Evolutionary conservation across 352 stramenopile genomes (phyloP), one percentile per base, ranked within the genome.

Genomic region (Globisporangium heterothallicum): DNA sequence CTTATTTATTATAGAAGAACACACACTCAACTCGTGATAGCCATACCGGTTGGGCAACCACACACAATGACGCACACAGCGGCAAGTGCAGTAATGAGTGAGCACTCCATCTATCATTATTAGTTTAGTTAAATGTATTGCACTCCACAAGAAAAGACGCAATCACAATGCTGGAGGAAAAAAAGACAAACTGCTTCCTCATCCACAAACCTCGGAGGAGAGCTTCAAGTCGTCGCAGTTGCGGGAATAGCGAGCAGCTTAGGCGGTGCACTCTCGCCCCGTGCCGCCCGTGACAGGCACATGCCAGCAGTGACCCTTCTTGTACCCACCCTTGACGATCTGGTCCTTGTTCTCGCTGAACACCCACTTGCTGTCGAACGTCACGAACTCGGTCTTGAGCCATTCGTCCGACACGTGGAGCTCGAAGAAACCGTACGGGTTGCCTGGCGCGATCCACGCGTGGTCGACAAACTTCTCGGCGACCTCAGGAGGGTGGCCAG

Each of bases 351-450:
- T 70, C 24, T 84, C 72, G 52, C 80, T 91, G 58, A 91, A 94
- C 13, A 74, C 73, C 82, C 84, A 94, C 27, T 61, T 59, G 45
- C 83, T 67, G 54, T 92, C 82, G 45, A 93, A 92, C 12, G 84
- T 92, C 30, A 90, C 74, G 34, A 91, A 94, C 64, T 94, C 63
- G 0, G 83, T 84, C 54, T 75, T 80, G 32, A 92, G 68, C 84
- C 84, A 94, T 34, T 94, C 82, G 58, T 92, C 68, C 4, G 82
- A 92, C 49, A 94, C 88, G 53, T 78, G 70, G 18, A 94, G 65
- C 67, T 91, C 84, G 25, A 93, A 83, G 67, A 93, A 94, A 13
- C 82, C 82, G 56, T 94, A 93, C 14, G 81, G 77, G 60, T 89
- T 92, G 36, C 77, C 79, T 16, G 71, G 42, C 1, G 79, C 84